Conservation (phyloP, 1,284 basidiomycete genomes). For the Ganoderma meredithae region DNA sequence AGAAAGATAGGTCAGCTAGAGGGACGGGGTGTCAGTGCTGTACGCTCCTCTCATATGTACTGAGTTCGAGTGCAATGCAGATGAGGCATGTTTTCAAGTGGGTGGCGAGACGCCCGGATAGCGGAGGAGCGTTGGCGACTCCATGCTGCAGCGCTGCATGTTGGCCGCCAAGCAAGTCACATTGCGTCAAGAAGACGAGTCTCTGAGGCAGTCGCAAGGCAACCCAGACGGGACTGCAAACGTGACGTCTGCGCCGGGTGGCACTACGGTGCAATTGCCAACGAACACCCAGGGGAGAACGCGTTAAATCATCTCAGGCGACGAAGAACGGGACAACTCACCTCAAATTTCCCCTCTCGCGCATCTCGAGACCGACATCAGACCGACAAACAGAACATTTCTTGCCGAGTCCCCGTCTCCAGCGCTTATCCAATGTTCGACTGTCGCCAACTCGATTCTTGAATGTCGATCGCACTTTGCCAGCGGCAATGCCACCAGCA, state of each 20-base stretch:
- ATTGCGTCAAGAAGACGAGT: conserved; percentile 5
- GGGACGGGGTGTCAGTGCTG: neutral
- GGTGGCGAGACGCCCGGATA: neutral
- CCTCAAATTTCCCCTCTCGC: neutral
- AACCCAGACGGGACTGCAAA: neutral
- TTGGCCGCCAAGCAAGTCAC: neutral
- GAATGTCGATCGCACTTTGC: neutral
- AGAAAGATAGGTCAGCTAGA: neutral
- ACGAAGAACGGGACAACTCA: conserved; percentile 2
- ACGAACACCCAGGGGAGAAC: neutral
- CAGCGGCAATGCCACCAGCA: neutral
- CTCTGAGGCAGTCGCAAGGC: conserved; percentile 8
- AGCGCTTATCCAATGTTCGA: neutral
- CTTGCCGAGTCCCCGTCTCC: neutral
- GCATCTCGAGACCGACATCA: neutral
- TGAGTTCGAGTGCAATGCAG: conserved; percentile 28
- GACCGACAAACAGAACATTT: neutral
- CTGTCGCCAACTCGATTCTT: neutral
- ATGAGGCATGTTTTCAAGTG: conserved; percentile 26
- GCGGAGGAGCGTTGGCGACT: neutral
- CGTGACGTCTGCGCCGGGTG: neutral
- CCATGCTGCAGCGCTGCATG: conserved; percentile 7
- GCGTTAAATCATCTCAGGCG: conserved; percentile 12
- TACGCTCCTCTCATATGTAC: conserved; percentile 16
- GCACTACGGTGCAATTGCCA: neutral